These are phyloP conservation scores for Balamuthia mandrillaris DNA, from an alignment of 208 protist species.

Conservation along the genomic window DNA sequence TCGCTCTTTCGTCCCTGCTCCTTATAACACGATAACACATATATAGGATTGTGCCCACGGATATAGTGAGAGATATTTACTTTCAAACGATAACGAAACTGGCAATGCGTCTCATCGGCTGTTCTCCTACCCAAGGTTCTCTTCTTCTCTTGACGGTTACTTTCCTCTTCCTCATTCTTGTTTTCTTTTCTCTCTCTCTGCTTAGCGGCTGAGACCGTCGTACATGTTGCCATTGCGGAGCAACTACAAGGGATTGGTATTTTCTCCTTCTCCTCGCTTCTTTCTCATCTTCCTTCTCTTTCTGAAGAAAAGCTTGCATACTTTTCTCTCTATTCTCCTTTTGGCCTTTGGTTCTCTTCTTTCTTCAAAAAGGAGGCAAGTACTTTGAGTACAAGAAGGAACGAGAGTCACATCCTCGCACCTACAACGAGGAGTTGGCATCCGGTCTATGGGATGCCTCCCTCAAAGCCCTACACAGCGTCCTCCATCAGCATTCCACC, in stretches of 20 bases:
- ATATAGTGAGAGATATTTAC: not conserved
- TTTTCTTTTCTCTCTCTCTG: not conserved
- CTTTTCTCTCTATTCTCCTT: not conserved
- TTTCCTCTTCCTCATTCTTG: not conserved
- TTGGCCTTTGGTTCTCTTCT: no score
- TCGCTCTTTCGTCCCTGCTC: not conserved
- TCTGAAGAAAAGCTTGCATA: not conserved
- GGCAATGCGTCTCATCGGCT: not conserved
- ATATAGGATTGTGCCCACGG: not conserved
- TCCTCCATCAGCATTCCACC: no score
- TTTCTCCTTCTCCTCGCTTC: no score
- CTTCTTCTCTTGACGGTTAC: not conserved
- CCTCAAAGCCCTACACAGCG: no score
- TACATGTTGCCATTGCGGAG: not conserved
- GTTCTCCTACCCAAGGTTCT: not conserved
- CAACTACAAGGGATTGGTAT: not conserved
- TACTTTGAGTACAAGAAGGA: constrained; percentile 1
- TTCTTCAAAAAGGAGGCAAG: not conserved
- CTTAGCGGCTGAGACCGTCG: not conserved
- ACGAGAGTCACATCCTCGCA: not conserved
- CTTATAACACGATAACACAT: not conserved
- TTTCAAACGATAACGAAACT: not conserved
- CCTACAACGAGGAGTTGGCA: not conserved
- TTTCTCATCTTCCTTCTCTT: no score
- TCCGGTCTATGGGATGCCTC: not conserved